Base-by-base conservation (phyloP, 2,329 filamentous ascomycete genomes). In the Fusarium sambucinum region DNA sequence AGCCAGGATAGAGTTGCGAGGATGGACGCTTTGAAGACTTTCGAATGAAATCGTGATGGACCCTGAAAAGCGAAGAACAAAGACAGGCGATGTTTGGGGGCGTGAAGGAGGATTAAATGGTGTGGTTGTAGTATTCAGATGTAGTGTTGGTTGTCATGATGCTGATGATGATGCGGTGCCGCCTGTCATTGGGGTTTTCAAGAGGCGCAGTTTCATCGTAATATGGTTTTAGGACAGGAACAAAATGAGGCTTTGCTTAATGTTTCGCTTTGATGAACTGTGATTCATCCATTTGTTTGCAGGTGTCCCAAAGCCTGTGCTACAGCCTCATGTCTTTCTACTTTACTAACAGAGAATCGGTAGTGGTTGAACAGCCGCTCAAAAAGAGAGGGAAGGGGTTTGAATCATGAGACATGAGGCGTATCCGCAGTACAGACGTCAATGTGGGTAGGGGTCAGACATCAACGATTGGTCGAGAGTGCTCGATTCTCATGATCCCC, bases 401-500 rank as follows among this genome's bases (percentile, higher is more conserved):
- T 42, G 35, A 13, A 59, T 48, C 23, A 17, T 25, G 29, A 47
- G 42, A 21, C 16, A n/a, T 21, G n/a, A 42, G 66, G 55, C 37
- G 66, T 69, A 54, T 53, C 11, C 33, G 37, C 50, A 67, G 40
- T 51, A 21, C 30, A 14, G 32, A 47, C 30, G 27, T 51, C 16
- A 32, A 47, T 54, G 47, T 51, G 41, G 16, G 53, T 16, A 41
- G 21, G 25, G n/a, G 44, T 42, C 25, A 45, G 38, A 63, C 48
- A 48, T 45, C 3, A 27, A 21, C 16, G 59, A 53, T 67, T 68
- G 59, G 59, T 42, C 40, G 38, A 41, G 48, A 19, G 19, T 13
- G 19, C 55, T 63, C 65, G 66, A 69, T 72, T 58, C 46, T 37
- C 64, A 72, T 42, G 44, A 37, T 46, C 61, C 53, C 56, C 41